phyloP scores from a whole-genome alignment of 106 monocot species.

The Platanthera guangdongensis region DNA sequence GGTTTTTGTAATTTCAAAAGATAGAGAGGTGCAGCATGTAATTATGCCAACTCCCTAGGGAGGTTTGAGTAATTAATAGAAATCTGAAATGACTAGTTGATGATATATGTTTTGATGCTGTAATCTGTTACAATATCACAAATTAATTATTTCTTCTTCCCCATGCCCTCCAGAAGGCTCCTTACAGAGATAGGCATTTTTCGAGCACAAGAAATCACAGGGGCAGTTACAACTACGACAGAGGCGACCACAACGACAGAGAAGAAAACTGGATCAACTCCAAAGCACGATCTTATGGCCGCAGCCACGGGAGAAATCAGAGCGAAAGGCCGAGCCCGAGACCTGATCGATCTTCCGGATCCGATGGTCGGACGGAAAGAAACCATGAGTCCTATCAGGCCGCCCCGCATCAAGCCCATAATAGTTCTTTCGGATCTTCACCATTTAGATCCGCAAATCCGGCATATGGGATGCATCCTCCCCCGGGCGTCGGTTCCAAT shows the following conservation, averaged over 20 bases:
- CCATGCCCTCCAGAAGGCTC: constrained; percentile 45
- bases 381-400: constrained; percentile 26
- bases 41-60: too few relatives aligned
- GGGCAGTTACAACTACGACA: constrained; percentile 30
- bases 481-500: too few relatives aligned
- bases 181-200: constrained; percentile 43
- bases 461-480: constrained; percentile 17
- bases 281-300: constrained; percentile 31
- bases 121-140: not conserved
- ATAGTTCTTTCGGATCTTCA: constrained; percentile 16
- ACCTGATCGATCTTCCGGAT: too few relatives aligned
- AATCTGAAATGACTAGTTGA: too few relatives aligned
- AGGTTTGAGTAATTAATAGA: too few relatives aligned
- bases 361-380: constrained; percentile 24
- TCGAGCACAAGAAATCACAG: constrained; percentile 45
- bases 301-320: constrained; percentile 24
- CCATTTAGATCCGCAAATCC: constrained; percentile 15
- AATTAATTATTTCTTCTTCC: not conserved
- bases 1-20: too few relatives aligned
- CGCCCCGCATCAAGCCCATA: constrained; percentile 15
- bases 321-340: too few relatives aligned
- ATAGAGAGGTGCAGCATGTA: too few relatives aligned
- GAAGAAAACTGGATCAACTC: constrained; percentile 57
- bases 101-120: not conserved
- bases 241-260: constrained; percentile 35